Conservation (phyloP, 352 stramenopile genomes). For the Phytophthora hybrid region DNA sequence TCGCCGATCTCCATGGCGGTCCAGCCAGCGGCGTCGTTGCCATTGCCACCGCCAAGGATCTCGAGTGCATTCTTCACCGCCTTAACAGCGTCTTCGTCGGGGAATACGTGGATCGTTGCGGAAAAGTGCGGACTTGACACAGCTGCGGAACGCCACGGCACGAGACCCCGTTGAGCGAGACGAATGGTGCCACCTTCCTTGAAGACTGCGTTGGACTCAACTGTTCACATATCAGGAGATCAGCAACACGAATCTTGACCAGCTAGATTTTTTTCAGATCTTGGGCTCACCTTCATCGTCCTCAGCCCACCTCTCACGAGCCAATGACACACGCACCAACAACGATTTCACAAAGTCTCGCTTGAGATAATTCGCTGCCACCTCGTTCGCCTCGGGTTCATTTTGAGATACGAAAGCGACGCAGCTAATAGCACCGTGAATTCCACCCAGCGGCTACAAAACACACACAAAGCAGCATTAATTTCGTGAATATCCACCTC, state of each 20-base stretch:
- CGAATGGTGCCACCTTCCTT: conserved; percentile 47
- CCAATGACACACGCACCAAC: conserved; percentile 59
- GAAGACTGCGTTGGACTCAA: conserved; percentile 37
- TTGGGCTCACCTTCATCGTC: conserved; percentile 42
- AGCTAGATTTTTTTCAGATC: conserved; percentile 18
- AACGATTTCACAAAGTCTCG: conserved; percentile 76
- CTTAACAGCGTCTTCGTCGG: conserved; percentile 50
- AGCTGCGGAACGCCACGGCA: conserved; percentile 47
- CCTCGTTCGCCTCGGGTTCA: conserved; percentile 41
- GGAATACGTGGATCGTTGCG: conserved; percentile 53
- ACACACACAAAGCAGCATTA: conserved; percentile 4
- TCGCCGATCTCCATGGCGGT: conserved; percentile 37
- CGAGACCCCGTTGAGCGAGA: conserved; percentile 54
- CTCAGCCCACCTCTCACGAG: conserved; percentile 56
- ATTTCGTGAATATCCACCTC: conserved; percentile 3
- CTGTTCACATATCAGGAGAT: conserved; percentile 36
- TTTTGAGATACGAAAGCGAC: conserved; percentile 59
- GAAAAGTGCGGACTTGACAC: conserved; percentile 44
- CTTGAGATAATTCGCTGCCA: conserved; percentile 65
- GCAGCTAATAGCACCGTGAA: conserved; percentile 60
- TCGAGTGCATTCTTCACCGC: conserved; percentile 67
- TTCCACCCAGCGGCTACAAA: conserved; percentile 44
- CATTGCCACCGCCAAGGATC: conserved; percentile 50
- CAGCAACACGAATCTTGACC: conserved; percentile 16
- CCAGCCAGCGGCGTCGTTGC: conserved; percentile 28